A percentile compares a stretch with the other conserved stretches of the same genome.
phyloP scores from a whole-genome alignment of 1,284 basidiomycete species.

The Sphaerobolus stellatus region DNA sequence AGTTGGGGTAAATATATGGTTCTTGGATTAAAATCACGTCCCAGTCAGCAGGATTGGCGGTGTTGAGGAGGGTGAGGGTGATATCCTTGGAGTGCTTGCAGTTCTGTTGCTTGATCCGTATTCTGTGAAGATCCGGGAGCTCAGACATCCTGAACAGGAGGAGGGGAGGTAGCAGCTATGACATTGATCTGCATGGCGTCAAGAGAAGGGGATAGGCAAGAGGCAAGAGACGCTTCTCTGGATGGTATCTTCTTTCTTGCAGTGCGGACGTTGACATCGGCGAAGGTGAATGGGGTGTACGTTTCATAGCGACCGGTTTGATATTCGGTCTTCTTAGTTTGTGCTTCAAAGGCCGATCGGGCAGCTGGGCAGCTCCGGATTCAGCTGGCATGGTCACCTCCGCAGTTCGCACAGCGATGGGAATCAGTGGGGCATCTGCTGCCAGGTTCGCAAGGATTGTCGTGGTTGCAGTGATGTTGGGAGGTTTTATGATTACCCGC shows the following conservation, averaged over 20 bases:
- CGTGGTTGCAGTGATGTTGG: constrained; percentile 23
- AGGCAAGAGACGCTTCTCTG: no score
- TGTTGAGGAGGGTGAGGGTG: constrained; percentile 20
- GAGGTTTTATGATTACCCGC: no score
- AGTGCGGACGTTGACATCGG: constrained; percentile 8
- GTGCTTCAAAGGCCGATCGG: neutral
- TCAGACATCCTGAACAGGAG: neutral
- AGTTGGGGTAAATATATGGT: constrained; percentile 40
- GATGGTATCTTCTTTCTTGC: constrained; percentile 12
- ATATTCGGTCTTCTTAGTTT: neutral
- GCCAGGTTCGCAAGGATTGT: constrained; percentile 22
- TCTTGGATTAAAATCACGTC: no score
- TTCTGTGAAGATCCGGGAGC: neutral
- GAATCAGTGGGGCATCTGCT: constrained; percentile 18
- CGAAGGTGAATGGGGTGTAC: neutral
- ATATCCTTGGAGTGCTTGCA: constrained; percentile 24
- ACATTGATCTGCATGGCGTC: neutral
- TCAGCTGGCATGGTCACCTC: constrained; percentile 15
- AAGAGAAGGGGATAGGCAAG: no score
- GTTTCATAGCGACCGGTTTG: neutral
- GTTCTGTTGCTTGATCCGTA: constrained; percentile 30
- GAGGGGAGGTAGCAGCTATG: neutral
- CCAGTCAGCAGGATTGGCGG: constrained; percentile 18
- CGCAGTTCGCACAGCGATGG: constrained; percentile 26
- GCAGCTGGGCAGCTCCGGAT: constrained; percentile 13